Evolutionary conservation across 768 basidiomycete genomes (phyloP).

Genomic region (Pholiota molesta): DNA sequence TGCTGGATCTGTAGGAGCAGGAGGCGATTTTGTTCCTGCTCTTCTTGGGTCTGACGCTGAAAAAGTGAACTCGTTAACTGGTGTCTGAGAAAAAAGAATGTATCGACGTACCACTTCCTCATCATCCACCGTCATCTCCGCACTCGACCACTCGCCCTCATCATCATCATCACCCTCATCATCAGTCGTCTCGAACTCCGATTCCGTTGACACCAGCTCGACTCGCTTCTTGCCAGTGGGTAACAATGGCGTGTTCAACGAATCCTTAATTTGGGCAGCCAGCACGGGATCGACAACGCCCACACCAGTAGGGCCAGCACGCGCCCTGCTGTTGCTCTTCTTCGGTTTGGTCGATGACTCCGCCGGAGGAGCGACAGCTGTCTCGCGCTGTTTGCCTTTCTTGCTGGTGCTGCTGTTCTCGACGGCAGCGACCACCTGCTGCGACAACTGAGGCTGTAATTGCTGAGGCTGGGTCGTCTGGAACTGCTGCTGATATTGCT

Average conservation of each 20-base stretch:
- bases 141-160: slow-evolving; percentile 53
- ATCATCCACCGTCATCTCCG: slow-evolving; percentile 48
- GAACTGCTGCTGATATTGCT: slow-evolving; percentile 12
- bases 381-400: slow-evolving; percentile 9
- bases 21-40: slow-evolving; percentile 12
- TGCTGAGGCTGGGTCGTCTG: not conserved
- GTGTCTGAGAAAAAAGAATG: not conserved
- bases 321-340: slow-evolving; percentile 15
- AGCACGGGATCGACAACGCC: slow-evolving; percentile 15
- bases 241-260: slow-evolving; percentile 31
- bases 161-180: slow-evolving; percentile 27
- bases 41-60: slow-evolving; percentile 3
- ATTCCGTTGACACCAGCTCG: slow-evolving; percentile 50
- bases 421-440: not conserved
- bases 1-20: slow-evolving; percentile 10
- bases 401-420: slow-evolving; percentile 6
- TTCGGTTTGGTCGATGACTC: not conserved
- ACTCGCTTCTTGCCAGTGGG: slow-evolving; percentile 32
- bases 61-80: not conserved
- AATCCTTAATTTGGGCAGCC: slow-evolving; percentile 19
- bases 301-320: slow-evolving; percentile 8
- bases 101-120: slow-evolving; percentile 21
- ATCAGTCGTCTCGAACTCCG: slow-evolving; percentile 52
- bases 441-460: not conserved
- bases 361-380: not conserved